Percentiles rank a stretch among this genome's conserved stretches.
These are phyloP conservation scores for Corylus avellana DNA, from an alignment of 306 rosid genomes.

Conservation along the genomic window DNA sequence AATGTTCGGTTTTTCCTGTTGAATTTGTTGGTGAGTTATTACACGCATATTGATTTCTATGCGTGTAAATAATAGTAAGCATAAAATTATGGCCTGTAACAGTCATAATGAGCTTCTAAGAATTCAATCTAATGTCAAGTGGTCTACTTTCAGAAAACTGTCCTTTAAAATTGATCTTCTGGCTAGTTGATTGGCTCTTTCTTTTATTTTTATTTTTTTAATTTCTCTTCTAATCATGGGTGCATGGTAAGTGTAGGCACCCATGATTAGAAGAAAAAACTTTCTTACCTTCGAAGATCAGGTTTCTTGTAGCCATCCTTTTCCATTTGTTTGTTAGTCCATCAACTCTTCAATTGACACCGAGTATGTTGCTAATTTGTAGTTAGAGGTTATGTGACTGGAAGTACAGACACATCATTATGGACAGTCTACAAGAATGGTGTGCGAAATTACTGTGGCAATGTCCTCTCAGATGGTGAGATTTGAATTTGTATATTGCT, in stretches of 20 bases:
- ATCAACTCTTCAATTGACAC: constrained; percentile 24
- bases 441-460: constrained; percentile 79
- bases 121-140: not conserved
- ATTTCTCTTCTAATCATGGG: not conserved
- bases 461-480: constrained; percentile 78
- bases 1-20: constrained; percentile 93
- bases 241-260: not conserved
- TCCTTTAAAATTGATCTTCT: not conserved
- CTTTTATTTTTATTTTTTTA: not conserved
- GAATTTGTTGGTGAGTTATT: constrained; percentile 88
- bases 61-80: not conserved
- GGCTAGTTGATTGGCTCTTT: not conserved
- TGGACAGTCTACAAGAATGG: constrained; percentile 94
- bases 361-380: constrained; percentile 28
- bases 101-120: constrained; percentile 2
- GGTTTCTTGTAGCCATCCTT: constrained; percentile 8
- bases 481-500: constrained; percentile 1
- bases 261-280: no score
- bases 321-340: constrained; percentile 6
- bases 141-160: not conserved
- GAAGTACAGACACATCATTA: constrained; percentile 92
- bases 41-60: not conserved
- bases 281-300: not conserved
- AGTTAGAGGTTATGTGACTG: constrained; percentile 97
- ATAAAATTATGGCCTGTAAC: not conserved